These are phyloP conservation scores for Aspergillus sp. DNA, from an alignment of 2,329 filamentous ascomycete genomes.

Conservation along the genomic window DNA sequence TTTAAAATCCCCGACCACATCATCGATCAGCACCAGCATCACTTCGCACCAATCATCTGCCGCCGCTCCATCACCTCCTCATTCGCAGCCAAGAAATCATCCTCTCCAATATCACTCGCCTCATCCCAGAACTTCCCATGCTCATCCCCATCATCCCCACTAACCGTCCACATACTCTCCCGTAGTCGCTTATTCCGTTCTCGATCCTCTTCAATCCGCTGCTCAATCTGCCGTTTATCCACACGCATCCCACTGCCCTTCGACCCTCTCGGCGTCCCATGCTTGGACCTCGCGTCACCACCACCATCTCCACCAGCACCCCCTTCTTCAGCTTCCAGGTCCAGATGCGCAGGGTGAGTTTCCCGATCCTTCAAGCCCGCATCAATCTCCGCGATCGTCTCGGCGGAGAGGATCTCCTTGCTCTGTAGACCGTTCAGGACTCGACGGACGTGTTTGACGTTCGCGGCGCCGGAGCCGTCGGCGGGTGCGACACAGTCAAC, in stretches of 20 bases:
- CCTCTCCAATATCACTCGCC: conserved; percentile 80
- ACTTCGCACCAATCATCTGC: conserved; percentile 41
- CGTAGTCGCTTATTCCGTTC: conserved; percentile 89
- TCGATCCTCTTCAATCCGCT: conserved; percentile 93
- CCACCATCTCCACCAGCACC: conserved; percentile 22
- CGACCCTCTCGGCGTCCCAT: conserved; percentile 29
- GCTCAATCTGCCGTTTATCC: conserved; percentile 88
- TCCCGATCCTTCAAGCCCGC: conserved; percentile 80
- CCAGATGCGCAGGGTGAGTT: conserved; percentile 60
- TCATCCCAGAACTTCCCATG: conserved; percentile 84
- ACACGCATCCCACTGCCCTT: conserved; percentile 53
- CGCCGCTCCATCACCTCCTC: conserved; percentile 69
- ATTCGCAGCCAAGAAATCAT: conserved; percentile 73
- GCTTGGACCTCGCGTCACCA: conserved; percentile 27
- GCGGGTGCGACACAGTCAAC: conserved; percentile 89
- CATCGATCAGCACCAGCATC: not conserved
- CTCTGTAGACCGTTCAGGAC: conserved; percentile 70
- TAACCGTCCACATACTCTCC: conserved; percentile 91
- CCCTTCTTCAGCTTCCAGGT: conserved; percentile 31
- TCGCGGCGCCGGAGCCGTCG: conserved; percentile 84
- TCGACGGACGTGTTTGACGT: conserved; percentile 87
- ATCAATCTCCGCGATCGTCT: conserved; percentile 78
- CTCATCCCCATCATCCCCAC: conserved; percentile 66
- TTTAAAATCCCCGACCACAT: not conserved
- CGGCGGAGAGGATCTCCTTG: conserved; percentile 71